Evolutionary conservation across 768 basidiomycete species (phyloP).

Genomic region (Stropharia rugosoannulata): DNA sequence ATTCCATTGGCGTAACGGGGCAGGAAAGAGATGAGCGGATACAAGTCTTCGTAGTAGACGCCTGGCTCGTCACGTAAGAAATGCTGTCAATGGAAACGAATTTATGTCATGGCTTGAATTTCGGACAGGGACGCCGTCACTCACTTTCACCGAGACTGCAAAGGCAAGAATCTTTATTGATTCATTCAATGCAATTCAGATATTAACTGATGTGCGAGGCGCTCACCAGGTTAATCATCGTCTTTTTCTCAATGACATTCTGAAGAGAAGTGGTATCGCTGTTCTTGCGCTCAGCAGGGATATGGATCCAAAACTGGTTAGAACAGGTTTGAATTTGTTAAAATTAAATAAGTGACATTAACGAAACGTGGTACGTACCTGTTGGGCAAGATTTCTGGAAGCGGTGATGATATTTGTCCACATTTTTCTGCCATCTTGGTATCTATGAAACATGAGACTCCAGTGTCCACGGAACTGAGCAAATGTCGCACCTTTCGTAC

Average conservation of each 20-base stretch:
- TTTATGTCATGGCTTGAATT: neutral
- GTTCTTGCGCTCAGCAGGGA: conserved; percentile 40
- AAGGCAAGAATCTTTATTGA: conserved; percentile 58
- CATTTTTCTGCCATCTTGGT: conserved; percentile 69
- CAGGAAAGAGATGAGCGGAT: conserved; percentile 66
- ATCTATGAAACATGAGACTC: conserved; percentile 31
- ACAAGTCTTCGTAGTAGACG: conserved; percentile 76
- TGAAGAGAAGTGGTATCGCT: conserved; percentile 34
- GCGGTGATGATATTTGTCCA: conserved; percentile 64
- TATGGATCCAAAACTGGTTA: conserved; percentile 57
- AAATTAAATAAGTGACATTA: neutral
- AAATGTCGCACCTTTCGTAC: conserved; percentile 48
- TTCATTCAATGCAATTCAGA: neutral
- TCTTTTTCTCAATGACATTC: conserved; percentile 71
- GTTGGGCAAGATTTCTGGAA: conserved; percentile 57
- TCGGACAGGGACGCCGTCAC: neutral
- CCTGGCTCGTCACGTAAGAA: conserved; percentile 69
- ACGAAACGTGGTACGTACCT: conserved; percentile 34
- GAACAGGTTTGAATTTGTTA: neutral
- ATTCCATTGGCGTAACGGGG: conserved; percentile 51
- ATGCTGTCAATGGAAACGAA: conserved; percentile 37
- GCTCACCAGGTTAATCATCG: conserved; percentile 66
- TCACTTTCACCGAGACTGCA: conserved; percentile 65
- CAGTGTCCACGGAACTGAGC: neutral
- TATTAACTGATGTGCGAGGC: neutral